Conservation (phyloP, 2,329 filamentous ascomycete species). For the Pseudogymnoascus sp. region DNA sequence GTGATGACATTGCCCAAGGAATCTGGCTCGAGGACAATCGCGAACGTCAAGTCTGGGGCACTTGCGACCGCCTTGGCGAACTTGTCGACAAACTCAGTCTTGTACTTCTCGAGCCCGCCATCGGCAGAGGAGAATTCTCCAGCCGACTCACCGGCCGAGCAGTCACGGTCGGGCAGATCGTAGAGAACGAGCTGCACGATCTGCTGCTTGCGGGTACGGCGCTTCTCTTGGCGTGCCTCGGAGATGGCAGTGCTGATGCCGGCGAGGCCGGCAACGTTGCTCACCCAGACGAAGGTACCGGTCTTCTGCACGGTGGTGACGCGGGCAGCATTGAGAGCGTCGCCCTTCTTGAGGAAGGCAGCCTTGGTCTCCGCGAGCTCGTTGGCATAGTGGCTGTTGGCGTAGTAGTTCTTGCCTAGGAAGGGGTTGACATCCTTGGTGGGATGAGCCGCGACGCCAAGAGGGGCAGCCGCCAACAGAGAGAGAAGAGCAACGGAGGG, state of each 20-base stretch:
- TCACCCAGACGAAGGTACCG: constrained; percentile 38
- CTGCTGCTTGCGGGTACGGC: constrained; percentile 22
- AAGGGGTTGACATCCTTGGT: constrained; percentile 35
- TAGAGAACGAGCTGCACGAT: constrained; percentile 38
- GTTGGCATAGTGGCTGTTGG: constrained; percentile 35
- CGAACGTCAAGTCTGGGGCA: constrained; percentile 34
- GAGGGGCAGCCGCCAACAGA: background rate
- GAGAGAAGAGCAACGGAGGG: constrained; percentile 1
- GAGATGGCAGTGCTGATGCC: constrained; percentile 34
- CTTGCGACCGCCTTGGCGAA: constrained; percentile 31
- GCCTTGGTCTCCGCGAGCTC: constrained; percentile 34
- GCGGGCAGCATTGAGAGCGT: constrained; percentile 32
- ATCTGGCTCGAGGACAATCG: constrained; percentile 38
- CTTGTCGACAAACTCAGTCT: constrained; percentile 33
- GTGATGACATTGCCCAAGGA: constrained; percentile 37
- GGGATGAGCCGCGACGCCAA: background rate
- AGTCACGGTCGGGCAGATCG: constrained; percentile 39
- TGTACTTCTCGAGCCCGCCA: constrained; percentile 34
- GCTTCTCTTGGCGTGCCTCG: constrained; percentile 31
- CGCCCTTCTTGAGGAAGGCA: constrained; percentile 30
- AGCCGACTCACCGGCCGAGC: constrained; percentile 35
- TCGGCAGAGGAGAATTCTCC: constrained; percentile 34
- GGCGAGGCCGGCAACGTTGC: constrained; percentile 29
- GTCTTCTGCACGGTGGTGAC: constrained; percentile 33
- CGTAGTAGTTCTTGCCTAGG: constrained; percentile 38